Base-by-base conservation (phyloP, 73 alveolate genomes). In the Tetrahymena elliotti region DNA sequence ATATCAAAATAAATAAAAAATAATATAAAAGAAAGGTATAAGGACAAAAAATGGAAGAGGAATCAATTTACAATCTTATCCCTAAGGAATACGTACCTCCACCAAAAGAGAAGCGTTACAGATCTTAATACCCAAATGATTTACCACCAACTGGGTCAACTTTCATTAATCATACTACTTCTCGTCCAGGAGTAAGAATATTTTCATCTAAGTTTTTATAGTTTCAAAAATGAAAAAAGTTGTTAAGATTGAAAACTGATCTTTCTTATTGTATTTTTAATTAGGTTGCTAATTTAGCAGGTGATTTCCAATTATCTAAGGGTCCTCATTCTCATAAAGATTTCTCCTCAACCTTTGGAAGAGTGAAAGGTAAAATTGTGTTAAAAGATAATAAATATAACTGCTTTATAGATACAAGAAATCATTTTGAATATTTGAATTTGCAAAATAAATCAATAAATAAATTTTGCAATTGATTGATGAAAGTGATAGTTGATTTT, bases 101-200 rank as follows among this genome's bases (percentile, higher is more conserved):
- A 15, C 99, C 99, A 13, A 98, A 96, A 96, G 98, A 98, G 37
- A 98, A 96, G 93, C 88, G 97, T 84, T 96, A 99, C 95, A 97
- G 95, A 94, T 98, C 99, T 35, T 93, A 93, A 68, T 98, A 96
- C 95, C 99, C 99, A 12, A 96, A 95, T 20, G 68, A 95, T 16
- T 97, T 97, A 84, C 98, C 99, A 33, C 99, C 99, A 53, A 98
- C 99, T 54, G 98, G 98, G 35, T 95, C 98, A 84, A 99, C 99
- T 16, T 98, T 99, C 96, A 97, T 98, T 83, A 94, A 97, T 53
- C 96, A 95, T 35, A 97, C 99, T 33, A 97, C 99, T n/a, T 97
- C 99, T 27, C 97, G 97, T 92, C 99, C 99, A 16, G 98, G 98
- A 20, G 98, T 97, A 82, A 95, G 97, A 40, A 98, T 97, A 68